Percentiles rank a stretch among this genome's conserved stretches.
These are phyloP conservation scores for Basidiobolus meristosporus DNA, from an alignment of 371 early-diverging fungal species.

Conservation along the genomic window DNA sequence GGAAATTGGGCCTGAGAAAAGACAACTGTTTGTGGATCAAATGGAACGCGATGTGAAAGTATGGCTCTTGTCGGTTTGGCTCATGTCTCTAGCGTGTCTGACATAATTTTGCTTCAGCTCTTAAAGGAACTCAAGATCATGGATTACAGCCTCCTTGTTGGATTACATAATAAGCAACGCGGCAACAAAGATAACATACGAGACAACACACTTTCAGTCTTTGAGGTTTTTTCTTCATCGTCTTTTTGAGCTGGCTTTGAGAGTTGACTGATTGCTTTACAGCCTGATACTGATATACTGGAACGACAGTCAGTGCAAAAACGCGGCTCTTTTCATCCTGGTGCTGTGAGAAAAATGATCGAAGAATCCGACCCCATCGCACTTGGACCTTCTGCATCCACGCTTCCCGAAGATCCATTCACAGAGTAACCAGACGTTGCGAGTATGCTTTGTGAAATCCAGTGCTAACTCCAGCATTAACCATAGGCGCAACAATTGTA, in stretches of 20 bases:
- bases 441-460: no score
- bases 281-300: constrained; percentile 25
- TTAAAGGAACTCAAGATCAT: constrained; percentile 64
- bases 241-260: not conserved
- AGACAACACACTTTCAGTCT: constrained; percentile 65
- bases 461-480: no score
- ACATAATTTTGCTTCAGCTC: no score
- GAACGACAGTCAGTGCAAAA: constrained; percentile 14
- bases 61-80: constrained; percentile 2
- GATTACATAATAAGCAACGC: constrained; percentile 61
- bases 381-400: constrained; percentile 16
- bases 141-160: constrained; percentile 91
- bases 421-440: constrained; percentile 4
- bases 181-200: constrained; percentile 78
- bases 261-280: not conserved
- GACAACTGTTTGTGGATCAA: constrained; percentile 54
- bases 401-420: constrained; percentile 20
- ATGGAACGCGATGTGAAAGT: constrained; percentile 60
- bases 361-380: constrained; percentile 39
- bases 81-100: not conserved
- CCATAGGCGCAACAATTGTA: constrained; percentile 33
- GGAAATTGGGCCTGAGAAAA: constrained; percentile 68
- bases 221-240: constrained; percentile 19
- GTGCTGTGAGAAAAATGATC: constrained; percentile 40
- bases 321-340: constrained; percentile 6